Base-by-base conservation (phyloP, 75 land plant genomes). In the Ceratopteris richardii region DNA sequence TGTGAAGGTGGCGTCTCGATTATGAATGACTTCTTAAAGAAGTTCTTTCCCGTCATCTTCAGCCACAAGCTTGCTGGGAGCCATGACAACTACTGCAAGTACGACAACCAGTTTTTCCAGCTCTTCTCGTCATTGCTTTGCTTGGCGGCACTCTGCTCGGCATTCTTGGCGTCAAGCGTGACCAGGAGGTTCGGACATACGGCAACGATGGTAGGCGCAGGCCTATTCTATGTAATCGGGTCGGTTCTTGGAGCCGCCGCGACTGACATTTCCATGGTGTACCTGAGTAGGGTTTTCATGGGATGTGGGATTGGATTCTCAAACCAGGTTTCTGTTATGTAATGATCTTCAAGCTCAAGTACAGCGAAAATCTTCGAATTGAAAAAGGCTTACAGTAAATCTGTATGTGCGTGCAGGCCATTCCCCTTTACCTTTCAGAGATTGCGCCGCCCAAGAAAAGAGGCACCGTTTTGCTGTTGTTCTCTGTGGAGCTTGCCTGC, bases 231-330 rank as follows among this genome's bases (percentile, higher is more conserved):
- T 66, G 69, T 85, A 25, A 2, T 82, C 0, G 90, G 93, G 1
- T 77, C 72, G 12, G 56, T 67, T 16, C 18, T 88, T 23, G 86
- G 79, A 29, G 86, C 85, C 0, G 70, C 39, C 2, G 85, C 89
- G 1, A 47, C 44, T 22, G 77, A 85, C 57, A 37, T 82, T 6
- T 22, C 63, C 31, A 88, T 88, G 94, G 77, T 88, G 22, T 72
- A 86, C 67, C 23, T 86, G 19, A 86, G 94, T 9, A 70, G 90
- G 1, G 68, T 85, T 42, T 36, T 85, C 0, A 90, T 88, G 22
- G 94, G 94, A 2, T 7, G 72, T 0, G 90, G 94, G 31, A 70
- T 88, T 56, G 94, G 94, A 1, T 88, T 85, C 51, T 80, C 81
- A 0, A 86, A 88, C 52, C 90, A 88, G 72, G 92, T 81, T 60